Base-by-base conservation (phyloP, 345 rosid genomes). In the Gossypium turneri region DNA sequence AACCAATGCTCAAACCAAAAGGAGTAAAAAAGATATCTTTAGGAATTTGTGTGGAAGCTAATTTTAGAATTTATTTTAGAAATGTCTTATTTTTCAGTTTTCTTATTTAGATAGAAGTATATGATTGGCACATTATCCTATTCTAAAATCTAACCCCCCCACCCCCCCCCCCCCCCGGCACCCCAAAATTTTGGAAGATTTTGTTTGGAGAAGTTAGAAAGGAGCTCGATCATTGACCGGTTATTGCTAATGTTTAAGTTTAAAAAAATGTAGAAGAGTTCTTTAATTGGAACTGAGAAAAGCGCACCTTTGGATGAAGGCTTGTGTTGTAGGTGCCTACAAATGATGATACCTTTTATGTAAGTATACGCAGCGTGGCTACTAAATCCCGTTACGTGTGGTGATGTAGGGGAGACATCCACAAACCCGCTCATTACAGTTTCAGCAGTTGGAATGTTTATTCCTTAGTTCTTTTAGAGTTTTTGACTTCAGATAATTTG, bases 151-250 rank as follows among this genome's bases (percentile, higher is more conserved):
- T 34, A 34, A 34, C 41, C 7, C 7, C 7, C 29, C 34, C 0
- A 0, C 29, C 38, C 38, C 7, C 7, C 7, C 34, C 4, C 0
- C 3, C 34, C 38, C 6, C 34, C 0, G 0, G n/a, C n/a, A n/a
- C 38, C 48, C 6, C 10, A 5, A 9, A 16, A 64, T 9, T 17
- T 61, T 38, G 48, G 12, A 38, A n/a, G 22, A 17, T 9, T 0
- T 15, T 34, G 67, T 17, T 62, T 38, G 7, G 48, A 64, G 43
- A 41, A 62, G 47, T 62, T 17, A 7, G 47, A 38, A 34, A 38
- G 17, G 7, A 63, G 48, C 13, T 63, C 7, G 17, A 16, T 63
- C 12, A 1, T 63, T 8, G 67, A n/a, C 17, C 41, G 67, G 1
- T 34, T 34, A 34, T 34, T 34, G 38, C 38, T 34, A 34, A 34